Evolutionary conservation across 1,139 yeast species (phyloP).

Genomic region (Saccharomyces hybrid): DNA sequence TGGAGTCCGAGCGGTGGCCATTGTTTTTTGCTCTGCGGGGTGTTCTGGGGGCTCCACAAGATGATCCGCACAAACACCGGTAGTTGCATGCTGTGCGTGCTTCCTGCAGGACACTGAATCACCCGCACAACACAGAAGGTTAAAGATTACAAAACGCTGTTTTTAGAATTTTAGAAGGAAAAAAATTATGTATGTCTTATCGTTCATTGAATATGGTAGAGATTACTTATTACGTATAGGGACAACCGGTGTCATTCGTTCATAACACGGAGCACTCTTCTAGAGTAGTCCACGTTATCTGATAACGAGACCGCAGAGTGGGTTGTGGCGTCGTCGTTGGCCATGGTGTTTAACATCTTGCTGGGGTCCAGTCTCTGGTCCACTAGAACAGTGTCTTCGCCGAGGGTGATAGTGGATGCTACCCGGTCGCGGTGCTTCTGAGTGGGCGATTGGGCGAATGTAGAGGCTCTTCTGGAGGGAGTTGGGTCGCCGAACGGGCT

Average conservation of each 20-base stretch:
- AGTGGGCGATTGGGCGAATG: constrained; percentile 5
- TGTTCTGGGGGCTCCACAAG: background rate
- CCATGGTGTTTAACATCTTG: constrained; percentile 46
- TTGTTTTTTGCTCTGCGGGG: background rate
- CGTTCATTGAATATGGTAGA: background rate
- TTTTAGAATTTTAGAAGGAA: background rate
- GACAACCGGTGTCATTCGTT: constrained; percentile 32
- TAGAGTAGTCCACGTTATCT: constrained; percentile 67
- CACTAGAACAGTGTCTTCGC: constrained; percentile 38
- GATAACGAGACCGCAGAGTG: constrained; percentile 57
- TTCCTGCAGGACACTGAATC: background rate
- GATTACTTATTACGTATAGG: constrained; percentile 3
- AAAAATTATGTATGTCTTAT: background rate
- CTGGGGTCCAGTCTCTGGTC: constrained; percentile 66
- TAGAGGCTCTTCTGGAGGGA: constrained; percentile 6
- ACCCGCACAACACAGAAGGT: background rate
- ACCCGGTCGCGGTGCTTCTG: background rate
- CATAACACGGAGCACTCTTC: constrained; percentile 62
- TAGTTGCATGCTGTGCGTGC: background rate
- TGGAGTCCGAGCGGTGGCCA: background rate
- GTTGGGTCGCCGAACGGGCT: background rate
- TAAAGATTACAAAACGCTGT: background rate
- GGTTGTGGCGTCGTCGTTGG: constrained; percentile 26
- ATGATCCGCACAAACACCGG: background rate
- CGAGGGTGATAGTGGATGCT: constrained; percentile 3